Evolutionary conservation across 2,329 filamentous ascomycete species (phyloP), one percentile per base, ranked within the genome.

Genomic region (Hypoxylon sp.): DNA sequence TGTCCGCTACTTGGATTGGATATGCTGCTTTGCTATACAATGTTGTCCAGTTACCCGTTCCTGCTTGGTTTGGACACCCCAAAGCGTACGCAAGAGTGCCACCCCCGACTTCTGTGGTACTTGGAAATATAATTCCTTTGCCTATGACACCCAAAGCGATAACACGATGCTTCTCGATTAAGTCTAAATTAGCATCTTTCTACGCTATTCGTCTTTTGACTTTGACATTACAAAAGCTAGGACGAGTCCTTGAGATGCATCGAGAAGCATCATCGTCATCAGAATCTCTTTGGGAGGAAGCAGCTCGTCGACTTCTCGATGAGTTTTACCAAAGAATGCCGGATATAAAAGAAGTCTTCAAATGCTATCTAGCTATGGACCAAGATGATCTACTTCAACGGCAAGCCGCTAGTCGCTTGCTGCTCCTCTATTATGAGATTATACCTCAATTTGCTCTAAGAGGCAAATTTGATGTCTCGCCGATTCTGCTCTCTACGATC

Each of bases 1-100:
- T 97, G 4, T 96, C 94, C 2, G 90, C 94, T 48, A 96, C 94
- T 0, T 99, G 96, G 96, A 92, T 98, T 72, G 94, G 95, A 45
- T 97, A 97, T 77, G 93, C 94, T 0, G 90, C 94, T 0, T 93
- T 98, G 68, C 81, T 99, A 4, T 97, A 97, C 79, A 92, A 91
- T 67, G 89, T 90, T 0, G 89, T 98, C 49, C 87, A 91, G 63
- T 82, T 97, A 36, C 89, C 90, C 1, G 83, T 97, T 1, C 94
- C 94, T 1, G 77, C 82, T 25, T 87, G 87, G 66, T 93, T 95
- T 75, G 93, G 93, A 11, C 88, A 90, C 72, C 84, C 84, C 43
- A 84, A 87, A 11, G 84, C 83, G 45, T 91, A 89, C 69, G 88
- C 89, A 23, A 80, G 83, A 17, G 82, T 90, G 13, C 94, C 96